phyloP scores from a whole-genome alignment of 2,329 filamentous ascomycete genomes.

The Aspergillus fructus region DNA sequence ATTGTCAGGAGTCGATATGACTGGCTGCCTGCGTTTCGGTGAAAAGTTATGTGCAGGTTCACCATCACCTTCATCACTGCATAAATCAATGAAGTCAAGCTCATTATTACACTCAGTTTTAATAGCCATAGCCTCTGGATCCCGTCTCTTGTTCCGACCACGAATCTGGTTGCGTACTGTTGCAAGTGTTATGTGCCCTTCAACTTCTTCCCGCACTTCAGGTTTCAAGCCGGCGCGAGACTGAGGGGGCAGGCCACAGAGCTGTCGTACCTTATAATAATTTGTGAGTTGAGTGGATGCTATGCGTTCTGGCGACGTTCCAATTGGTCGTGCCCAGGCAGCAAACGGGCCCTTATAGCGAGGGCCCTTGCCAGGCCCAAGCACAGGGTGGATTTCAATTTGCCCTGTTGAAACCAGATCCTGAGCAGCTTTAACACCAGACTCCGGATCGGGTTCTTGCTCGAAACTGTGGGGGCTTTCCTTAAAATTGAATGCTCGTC shows the following conservation, averaged over 20 bases:
- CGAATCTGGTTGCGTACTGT: slow-evolving; percentile 27
- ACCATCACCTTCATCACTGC: slow-evolving; percentile 18
- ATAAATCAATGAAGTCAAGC: slow-evolving; percentile 17
- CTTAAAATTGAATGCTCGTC: slow-evolving; percentile 15
- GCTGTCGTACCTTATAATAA: slow-evolving; percentile 30
- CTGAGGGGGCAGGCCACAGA: slow-evolving; percentile 26
- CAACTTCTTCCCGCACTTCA: slow-evolving; percentile 17
- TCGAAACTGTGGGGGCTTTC: background rate
- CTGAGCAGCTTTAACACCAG: slow-evolving; percentile 27
- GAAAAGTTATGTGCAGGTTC: background rate
- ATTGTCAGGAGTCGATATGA: slow-evolving; percentile 7
- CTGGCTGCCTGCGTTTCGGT: slow-evolving; percentile 6
- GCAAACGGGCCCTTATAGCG: slow-evolving; percentile 43
- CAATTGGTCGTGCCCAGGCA: slow-evolving; percentile 36
- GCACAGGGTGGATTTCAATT: slow-evolving; percentile 35
- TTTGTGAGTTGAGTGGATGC: slow-evolving; percentile 24
- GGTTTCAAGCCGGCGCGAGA: slow-evolving; percentile 23
- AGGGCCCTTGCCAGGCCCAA: slow-evolving; percentile 42
- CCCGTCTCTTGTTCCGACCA: slow-evolving; percentile 21
- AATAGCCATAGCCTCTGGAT: background rate
- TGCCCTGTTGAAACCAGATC: slow-evolving; percentile 34
- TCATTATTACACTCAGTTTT: background rate
- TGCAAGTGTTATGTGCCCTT: slow-evolving; percentile 26
- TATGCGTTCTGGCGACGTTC: slow-evolving; percentile 22
- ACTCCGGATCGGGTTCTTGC: slow-evolving; percentile 19